Evolutionary conservation across 169 alveolate species (phyloP).

Genomic region (Plasmodium knowlesi): DNA sequence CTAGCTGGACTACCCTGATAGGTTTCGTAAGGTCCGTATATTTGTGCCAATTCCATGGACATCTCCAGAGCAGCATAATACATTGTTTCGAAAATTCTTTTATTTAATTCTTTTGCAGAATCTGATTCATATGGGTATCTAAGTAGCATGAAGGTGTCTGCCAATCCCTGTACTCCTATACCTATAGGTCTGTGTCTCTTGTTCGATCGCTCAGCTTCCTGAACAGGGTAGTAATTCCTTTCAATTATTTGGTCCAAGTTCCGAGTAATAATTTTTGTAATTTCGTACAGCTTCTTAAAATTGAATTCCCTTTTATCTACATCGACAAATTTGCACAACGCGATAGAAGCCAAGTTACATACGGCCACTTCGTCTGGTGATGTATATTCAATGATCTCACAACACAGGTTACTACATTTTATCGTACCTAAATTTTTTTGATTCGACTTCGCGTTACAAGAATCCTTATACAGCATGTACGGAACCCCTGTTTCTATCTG

Average conservation of each 20-base stretch:
- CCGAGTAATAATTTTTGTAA: constrained; percentile 92
- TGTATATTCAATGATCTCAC: constrained; percentile 98
- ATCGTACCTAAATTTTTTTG: constrained; percentile 98
- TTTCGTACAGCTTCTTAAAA: constrained; percentile 88
- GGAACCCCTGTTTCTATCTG: constrained; percentile 99
- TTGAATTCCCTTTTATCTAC: constrained; percentile 80
- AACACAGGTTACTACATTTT: constrained; percentile 95
- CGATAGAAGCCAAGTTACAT: constrained; percentile 98
- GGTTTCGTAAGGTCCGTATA: constrained; percentile 95
- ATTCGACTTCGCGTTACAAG: constrained; percentile 96
- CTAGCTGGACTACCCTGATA: constrained; percentile 97
- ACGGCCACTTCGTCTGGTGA: constrained; percentile 98
- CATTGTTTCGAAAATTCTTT: constrained; percentile 97
- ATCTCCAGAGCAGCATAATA: constrained; percentile 97
- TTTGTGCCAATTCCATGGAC: constrained; percentile 95
- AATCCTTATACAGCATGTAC: constrained; percentile 96
- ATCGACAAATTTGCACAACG: constrained; percentile 90
- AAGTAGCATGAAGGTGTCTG: constrained; percentile 96
- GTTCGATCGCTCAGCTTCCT: constrained; percentile 95
- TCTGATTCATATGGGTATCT: constrained; percentile 96
- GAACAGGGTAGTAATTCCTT: constrained; percentile 95
- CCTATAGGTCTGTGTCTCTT: constrained; percentile 99
- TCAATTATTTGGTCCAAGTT: constrained; percentile 97
- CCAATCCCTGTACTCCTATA: constrained; percentile 98
- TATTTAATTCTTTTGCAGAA: constrained; percentile 93